A percentile compares a stretch with the other conserved stretches of the same genome.
Evolutionary conservation across 2,329 filamentous ascomycete genomes (phyloP).

Genomic region (Colletotrichum liriopes): DNA sequence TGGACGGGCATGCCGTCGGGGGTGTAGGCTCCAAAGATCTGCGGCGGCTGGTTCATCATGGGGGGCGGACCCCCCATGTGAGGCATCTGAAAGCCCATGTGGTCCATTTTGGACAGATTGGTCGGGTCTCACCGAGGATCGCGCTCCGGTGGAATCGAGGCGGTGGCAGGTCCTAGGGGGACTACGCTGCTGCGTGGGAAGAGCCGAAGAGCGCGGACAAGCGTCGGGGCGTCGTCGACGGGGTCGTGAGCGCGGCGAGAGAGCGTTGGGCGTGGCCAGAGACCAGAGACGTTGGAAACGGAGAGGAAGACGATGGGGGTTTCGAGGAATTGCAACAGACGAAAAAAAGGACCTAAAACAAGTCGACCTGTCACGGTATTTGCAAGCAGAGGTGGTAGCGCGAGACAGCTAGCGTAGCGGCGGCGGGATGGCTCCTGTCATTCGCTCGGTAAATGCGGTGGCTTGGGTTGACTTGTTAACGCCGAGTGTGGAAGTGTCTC

Average conservation of each 20-base stretch:
- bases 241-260: not conserved
- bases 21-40: conserved; percentile 77
- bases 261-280: not conserved
- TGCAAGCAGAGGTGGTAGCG: conserved; percentile 32
- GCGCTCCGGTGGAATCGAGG: not conserved
- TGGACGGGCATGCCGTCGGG: conserved; percentile 73
- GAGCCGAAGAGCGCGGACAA: conserved; percentile 3
- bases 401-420: conserved; percentile 27
- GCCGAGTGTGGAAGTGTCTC: conserved; percentile 23
- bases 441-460: conserved; percentile 37
- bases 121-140: conserved; percentile 1
- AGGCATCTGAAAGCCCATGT: conserved; percentile 73
- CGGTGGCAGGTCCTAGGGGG: not conserved
- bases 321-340: conserved; percentile 8
- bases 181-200: not conserved
- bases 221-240: conserved; percentile 3
- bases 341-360: conserved; percentile 2
- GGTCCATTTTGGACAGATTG: conserved; percentile 60
- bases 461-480: conserved; percentile 37
- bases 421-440: conserved; percentile 26
- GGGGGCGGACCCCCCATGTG: conserved; percentile 66
- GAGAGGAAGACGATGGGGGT: not conserved
- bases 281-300: not conserved
- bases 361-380: conserved; percentile 32
- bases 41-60: conserved; percentile 77